Evolutionary conservation across 2,329 filamentous ascomycete genomes (phyloP).

Genomic region (Sporothrix curviconia): DNA sequence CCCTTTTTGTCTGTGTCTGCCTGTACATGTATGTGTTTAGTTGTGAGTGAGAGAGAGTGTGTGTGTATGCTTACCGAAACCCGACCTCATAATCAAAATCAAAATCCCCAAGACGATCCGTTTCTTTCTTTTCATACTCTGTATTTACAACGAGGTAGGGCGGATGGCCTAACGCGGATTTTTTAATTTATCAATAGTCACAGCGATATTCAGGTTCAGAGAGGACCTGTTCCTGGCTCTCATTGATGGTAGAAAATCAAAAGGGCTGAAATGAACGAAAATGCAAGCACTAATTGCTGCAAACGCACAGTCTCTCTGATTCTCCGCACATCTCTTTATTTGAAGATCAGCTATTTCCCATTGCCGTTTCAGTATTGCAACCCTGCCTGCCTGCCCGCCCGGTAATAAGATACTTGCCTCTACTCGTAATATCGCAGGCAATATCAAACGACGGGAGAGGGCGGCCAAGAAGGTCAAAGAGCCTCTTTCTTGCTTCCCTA

Average conservation of each 20-base stretch:
- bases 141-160: not conserved
- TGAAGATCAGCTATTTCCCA: no score
- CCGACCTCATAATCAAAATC: not conserved
- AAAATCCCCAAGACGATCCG: not conserved
- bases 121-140: not conserved
- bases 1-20: not conserved
- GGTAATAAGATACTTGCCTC: no score
- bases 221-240: not conserved
- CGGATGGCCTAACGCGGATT: not conserved
- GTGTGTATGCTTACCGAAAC: not conserved
- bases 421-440: no score
- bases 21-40: no score
- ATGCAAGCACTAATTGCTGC: not conserved
- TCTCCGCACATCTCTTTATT: no score
- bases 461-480: conserved; percentile 1
- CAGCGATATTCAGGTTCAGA: not conserved
- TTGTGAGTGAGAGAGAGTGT: not conserved
- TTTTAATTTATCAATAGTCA: not conserved
- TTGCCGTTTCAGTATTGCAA: no score
- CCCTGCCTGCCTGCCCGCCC: no score
- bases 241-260: no score
- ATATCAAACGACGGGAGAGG: no score
- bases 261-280: not conserved
- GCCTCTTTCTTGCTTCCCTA: not conserved
- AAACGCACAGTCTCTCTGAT: not conserved